These are phyloP conservation scores for Haematococcus lacustris DNA, from an alignment of 139 green algal species.

Conservation along the genomic window DNA sequence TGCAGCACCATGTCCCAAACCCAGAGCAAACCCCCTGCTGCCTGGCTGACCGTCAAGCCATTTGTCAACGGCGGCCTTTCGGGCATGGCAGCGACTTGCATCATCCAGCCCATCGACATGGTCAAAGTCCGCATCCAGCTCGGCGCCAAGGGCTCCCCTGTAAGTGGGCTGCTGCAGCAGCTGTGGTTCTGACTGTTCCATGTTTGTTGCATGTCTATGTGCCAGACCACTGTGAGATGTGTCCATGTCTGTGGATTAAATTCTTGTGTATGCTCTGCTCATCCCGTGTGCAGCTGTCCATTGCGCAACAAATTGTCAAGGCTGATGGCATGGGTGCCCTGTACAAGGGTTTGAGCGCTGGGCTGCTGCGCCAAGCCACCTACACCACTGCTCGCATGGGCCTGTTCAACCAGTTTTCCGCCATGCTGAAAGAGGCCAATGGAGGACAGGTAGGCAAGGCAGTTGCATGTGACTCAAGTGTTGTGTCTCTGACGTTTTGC, in stretches of 20 bases:
- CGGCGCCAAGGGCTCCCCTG: constrained; percentile 76
- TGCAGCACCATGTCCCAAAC: no score
- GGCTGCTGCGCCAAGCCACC: constrained; percentile 93
- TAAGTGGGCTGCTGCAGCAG: no score
- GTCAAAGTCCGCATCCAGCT: constrained; percentile 96
- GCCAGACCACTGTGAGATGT: no score
- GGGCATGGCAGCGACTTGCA: constrained; percentile 83
- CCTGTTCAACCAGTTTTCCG: constrained; percentile 69
- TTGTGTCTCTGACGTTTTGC: no score
- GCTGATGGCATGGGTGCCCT: constrained; percentile 71
- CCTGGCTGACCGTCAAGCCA: constrained; percentile 87
- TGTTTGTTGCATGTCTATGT: no score
- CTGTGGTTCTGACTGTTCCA: no score
- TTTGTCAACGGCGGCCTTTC: constrained; percentile 88
- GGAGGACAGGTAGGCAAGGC: constrained; percentile 28
- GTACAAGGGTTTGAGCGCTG: constrained; percentile 92
- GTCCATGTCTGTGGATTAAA: no score
- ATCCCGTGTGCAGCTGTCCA: constrained; percentile 62
- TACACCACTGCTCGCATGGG: constrained; percentile 98
- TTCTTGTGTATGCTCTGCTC: no score
- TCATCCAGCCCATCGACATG: constrained; percentile 97
- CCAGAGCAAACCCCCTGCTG: constrained; percentile 15
- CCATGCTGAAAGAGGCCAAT: constrained; percentile 33
- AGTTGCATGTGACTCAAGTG: no score
- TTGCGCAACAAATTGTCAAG: constrained; percentile 60